Evolutionary conservation across 2,329 filamentous ascomycete species (phyloP), one percentile per base, ranked within the genome.

Genomic region (Fusarium buxicola): DNA sequence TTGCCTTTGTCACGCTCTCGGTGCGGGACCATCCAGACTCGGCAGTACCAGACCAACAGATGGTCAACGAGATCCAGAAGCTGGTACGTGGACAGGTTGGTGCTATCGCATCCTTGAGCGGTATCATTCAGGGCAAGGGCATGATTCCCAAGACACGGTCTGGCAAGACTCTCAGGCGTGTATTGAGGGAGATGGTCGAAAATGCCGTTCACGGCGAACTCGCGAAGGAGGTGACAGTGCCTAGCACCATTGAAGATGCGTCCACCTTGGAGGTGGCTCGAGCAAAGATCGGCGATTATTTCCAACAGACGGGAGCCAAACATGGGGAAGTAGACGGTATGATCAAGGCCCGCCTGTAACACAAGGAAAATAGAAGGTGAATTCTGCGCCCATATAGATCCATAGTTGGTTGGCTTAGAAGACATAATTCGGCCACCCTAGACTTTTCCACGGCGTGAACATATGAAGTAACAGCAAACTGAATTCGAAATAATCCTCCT

Each of bases 81-180:
- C 82, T 89, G 4, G 89, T 97, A 4, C 88, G 93, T 24, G 82
- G 84, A 30, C 91, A 96, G 70, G 95, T 98, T 51, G 94, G 94
- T 7, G 87, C 91, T 18, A 97, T 98, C 63, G 94, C 94, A 2
- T 86, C 87, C 2, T 82, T 98, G 0, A 92, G 92, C 8, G 94
- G 94, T 3, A 90, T 97, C 71, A 90, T 97, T 48, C 91, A 92
- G 64, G 92, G 92, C 34, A 88, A 87, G 65, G 89, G 89, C 13
- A 94, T 96, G 84, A 97, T 97, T 48, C 94, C 94, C 7, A 94
- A 94, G 80, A 97, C 94, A 13, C 80, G 94, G 25, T 92, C 89
- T n/a, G 94, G 94, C 25, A 98, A 97, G 84, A 97, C 92, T 5
- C 76, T 97, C 57, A 83, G 94, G 4, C 82, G 94, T 21, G 92